Base-by-base conservation (phyloP, 495 filamentous ascomycete species). In the Ramalina peruviana region DNA sequence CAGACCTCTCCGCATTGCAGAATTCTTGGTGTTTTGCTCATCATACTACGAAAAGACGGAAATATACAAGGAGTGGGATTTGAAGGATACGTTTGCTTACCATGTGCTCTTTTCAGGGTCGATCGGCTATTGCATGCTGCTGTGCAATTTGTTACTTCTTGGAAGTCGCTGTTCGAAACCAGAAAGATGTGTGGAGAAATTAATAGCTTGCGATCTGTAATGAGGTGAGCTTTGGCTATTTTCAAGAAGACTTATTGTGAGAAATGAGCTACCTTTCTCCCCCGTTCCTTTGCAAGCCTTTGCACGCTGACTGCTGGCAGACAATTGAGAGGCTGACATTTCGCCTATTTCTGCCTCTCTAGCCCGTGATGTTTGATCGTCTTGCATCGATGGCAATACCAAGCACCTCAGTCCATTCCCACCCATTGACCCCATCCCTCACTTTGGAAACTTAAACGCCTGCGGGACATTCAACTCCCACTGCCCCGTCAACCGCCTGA, bases 1-100 rank as follows among this genome's bases (percentile, higher is more conserved):
- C 48, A 70, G 67, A 61, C 71, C 66, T 76, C 71, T 76, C 71
- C 46, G 71, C 53, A 74, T 75, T 75, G 73, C 72, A 76, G 73
- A 76, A 75, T 66, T 75, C 72, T 69, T 71, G 52, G 56, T 54
- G 52, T 61, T 52, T 17, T 41, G 57, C 51, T 69, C 65, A 69
- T 76, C 72, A 72, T 67, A 50, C 19, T 33, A 33, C 30, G 1
- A 11, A 33, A 11, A 33, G 30, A 25, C 12, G 30, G 3, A 33
- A 13, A 33, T 33, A 1, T 11, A 33, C 9, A 11, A 33, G 30
- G 30, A 2, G 30, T 7, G 12, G 16, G 40, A 7, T 23, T 21
- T 4, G 13, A 30, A 7, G 25, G 21, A 10, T 30, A 6, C 16
- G 11, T 3, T 30, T 6, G 43, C 49, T 51, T 38, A 51, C 30